Evolutionary conservation across 192 early-diverging fungal species (phyloP).

Genomic region (Lobosporangium transversale): DNA sequence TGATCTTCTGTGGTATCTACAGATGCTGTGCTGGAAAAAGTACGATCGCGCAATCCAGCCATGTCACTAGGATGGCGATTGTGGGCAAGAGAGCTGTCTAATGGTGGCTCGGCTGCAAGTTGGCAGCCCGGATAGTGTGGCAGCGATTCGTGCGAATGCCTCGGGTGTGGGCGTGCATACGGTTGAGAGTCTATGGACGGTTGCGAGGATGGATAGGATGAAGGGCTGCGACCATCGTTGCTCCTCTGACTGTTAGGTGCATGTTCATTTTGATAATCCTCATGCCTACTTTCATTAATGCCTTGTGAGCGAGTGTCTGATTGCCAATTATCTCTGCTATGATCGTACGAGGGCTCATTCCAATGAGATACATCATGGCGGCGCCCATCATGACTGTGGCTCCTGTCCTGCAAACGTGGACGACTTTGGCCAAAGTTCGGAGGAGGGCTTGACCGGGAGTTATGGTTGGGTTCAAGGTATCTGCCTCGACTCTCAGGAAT

Average conservation of each 20-base stretch:
- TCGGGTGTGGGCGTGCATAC: not conserved
- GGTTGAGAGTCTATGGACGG: not conserved
- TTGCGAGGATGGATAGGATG: not conserved
- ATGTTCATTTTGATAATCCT: not conserved
- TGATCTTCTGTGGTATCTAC: not conserved
- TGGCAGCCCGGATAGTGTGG: constrained; percentile 11
- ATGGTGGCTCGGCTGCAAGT: not conserved
- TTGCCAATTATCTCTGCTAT: not conserved
- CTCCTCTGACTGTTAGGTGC: not conserved
- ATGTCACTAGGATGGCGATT: constrained; percentile 5
- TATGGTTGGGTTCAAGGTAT: too few species aligned
- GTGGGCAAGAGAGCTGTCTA: constrained; percentile 1
- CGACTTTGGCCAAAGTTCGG: too few species aligned
- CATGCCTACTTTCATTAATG: not conserved
- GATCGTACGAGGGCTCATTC: not conserved
- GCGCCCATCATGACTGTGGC: not conserved
- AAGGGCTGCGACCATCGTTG: not conserved
- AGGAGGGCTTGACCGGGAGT: too few species aligned
- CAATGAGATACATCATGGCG: not conserved
- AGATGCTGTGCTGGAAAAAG: not conserved
- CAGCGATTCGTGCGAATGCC: not conserved
- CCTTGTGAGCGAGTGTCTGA: not conserved
- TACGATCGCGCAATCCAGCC: constrained; percentile 7
- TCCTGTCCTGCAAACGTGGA: too few species aligned
- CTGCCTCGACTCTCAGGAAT: too few species aligned